Evolutionary conservation across 805 yeast genomes (phyloP).

Genomic region (Barnettozyma botsteinii): DNA sequence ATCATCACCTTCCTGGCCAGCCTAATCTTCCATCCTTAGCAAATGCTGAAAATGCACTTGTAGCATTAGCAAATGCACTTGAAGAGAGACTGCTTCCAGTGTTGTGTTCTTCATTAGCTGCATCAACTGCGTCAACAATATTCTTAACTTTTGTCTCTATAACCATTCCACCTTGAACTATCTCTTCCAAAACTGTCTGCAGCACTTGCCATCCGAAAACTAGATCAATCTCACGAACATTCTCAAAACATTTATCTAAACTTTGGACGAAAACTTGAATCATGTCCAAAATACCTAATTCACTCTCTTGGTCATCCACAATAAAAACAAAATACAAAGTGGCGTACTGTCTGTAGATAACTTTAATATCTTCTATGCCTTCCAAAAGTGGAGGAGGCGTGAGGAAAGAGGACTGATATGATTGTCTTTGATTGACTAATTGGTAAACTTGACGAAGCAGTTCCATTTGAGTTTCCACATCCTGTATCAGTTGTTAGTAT

Average conservation of each 20-base stretch:
- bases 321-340: slow-evolving; percentile 93
- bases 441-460: slow-evolving; percentile 78
- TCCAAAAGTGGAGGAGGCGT: slow-evolving; percentile 77
- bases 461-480: slow-evolving; percentile 72
- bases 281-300: slow-evolving; percentile 85
- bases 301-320: slow-evolving; percentile 94
- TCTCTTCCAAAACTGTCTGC: slow-evolving; percentile 85
- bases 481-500: slow-evolving; percentile 30
- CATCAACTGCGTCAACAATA: slow-evolving; percentile 81
- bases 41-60: slow-evolving; percentile 24
- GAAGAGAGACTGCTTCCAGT: slow-evolving; percentile 18
- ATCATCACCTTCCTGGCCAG: slow-evolving; percentile 23
- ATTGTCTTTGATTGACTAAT: slow-evolving; percentile 62
- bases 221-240: slow-evolving; percentile 91
- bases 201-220: slow-evolving; percentile 99
- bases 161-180: slow-evolving; percentile 97
- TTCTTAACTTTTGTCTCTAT: slow-evolving; percentile 81
- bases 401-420: slow-evolving; percentile 79
- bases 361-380: slow-evolving; percentile 70
- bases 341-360: slow-evolving; percentile 91
- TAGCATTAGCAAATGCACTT: slow-evolving; percentile 28
- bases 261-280: slow-evolving; percentile 97
- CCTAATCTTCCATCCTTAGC: slow-evolving; percentile 24
- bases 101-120: slow-evolving; percentile 34
- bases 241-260: slow-evolving; percentile 84